phyloP scores from a whole-genome alignment of 2,329 filamentous ascomycete genomes.

The Colletotrichum lindemuthianum region DNA sequence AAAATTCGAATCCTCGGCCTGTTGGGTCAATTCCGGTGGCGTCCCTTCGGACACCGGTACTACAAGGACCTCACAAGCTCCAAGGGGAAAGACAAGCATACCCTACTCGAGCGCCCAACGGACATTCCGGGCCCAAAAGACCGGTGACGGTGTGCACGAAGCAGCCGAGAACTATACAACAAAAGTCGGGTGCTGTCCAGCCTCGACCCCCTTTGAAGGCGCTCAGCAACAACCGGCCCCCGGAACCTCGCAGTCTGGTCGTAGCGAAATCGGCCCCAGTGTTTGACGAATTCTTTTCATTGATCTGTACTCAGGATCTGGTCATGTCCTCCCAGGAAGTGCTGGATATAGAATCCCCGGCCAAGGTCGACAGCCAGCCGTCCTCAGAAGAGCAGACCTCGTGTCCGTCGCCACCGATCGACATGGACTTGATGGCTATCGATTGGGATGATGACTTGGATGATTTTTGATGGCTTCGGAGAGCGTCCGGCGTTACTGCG shows the following conservation, averaged over 20 bases:
- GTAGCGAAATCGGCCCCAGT: not conserved
- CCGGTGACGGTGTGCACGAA: not conserved
- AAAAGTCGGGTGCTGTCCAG: not conserved
- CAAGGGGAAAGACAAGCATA: too few relatives aligned
- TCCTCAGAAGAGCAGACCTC: slow-evolving; percentile 9
- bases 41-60: too few relatives aligned
- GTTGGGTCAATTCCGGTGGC: too few relatives aligned
- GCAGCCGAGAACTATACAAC: not conserved
- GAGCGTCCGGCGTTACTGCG: not conserved
- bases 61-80: too few relatives aligned
- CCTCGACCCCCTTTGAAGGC: too few relatives aligned
- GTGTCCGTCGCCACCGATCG: slow-evolving; percentile 5
- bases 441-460: slow-evolving; percentile 35
- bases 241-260: not conserved
- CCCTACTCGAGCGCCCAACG: too few relatives aligned
- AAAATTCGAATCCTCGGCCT: too few relatives aligned
- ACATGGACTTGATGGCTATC: slow-evolving; percentile 28
- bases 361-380: slow-evolving; percentile 17
- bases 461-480: slow-evolving; percentile 27
- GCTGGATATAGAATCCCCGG: slow-evolving; percentile 50
- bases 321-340: slow-evolving; percentile 58
- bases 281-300: slow-evolving; percentile 39
- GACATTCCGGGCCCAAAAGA: not conserved
- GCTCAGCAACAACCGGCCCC: slow-evolving; percentile 4
- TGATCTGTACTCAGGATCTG: slow-evolving; percentile 58